Conservation (phyloP, 2,329 filamentous ascomycete genomes). For the Huntiella abstrusa region DNA sequence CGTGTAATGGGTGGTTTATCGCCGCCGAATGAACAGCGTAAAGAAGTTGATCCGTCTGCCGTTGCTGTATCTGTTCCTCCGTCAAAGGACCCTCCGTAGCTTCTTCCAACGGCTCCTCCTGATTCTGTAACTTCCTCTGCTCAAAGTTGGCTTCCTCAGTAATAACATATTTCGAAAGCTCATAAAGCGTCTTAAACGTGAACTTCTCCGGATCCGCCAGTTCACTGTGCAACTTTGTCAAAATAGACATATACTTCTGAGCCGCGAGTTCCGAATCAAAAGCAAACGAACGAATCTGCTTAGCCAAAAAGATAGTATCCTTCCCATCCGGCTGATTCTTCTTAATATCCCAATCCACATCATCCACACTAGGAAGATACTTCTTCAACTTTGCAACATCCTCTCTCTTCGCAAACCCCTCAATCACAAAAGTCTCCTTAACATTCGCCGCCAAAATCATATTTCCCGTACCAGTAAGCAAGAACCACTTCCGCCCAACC, state of each 20-base stretch:
- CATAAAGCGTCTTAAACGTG: too few species aligned
- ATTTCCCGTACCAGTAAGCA: slow-evolving; percentile 33
- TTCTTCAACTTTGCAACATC: slow-evolving; percentile 22
- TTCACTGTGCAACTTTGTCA: too few species aligned
- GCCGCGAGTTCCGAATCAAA: too few species aligned
- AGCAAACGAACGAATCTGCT: too few species aligned
- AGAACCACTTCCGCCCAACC: slow-evolving; percentile 32
- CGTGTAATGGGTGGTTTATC: slow-evolving; percentile 34
- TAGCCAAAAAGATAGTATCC: slow-evolving; percentile 4
- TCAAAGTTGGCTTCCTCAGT: too few species aligned
- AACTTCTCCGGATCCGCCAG: too few species aligned
- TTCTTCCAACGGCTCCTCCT: neutral
- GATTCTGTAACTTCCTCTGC: neutral
- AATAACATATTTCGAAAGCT: too few species aligned
- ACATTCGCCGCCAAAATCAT: slow-evolving; percentile 26
- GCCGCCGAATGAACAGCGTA: slow-evolving; percentile 55
- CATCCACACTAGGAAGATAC: slow-evolving; percentile 12
- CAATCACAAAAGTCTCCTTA: slow-evolving; percentile 30
- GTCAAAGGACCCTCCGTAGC: neutral
- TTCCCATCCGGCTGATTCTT: neutral
- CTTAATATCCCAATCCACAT: neutral
- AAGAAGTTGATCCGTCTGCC: slow-evolving; percentile 27
- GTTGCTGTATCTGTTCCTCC: slow-evolving; percentile 6
- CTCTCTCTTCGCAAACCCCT: slow-evolving; percentile 23
- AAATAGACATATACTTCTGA: too few species aligned